These are phyloP conservation scores for Aleurites moluccanus DNA, from an alignment of 441 rosid genomes.

Conservation along the genomic window DNA sequence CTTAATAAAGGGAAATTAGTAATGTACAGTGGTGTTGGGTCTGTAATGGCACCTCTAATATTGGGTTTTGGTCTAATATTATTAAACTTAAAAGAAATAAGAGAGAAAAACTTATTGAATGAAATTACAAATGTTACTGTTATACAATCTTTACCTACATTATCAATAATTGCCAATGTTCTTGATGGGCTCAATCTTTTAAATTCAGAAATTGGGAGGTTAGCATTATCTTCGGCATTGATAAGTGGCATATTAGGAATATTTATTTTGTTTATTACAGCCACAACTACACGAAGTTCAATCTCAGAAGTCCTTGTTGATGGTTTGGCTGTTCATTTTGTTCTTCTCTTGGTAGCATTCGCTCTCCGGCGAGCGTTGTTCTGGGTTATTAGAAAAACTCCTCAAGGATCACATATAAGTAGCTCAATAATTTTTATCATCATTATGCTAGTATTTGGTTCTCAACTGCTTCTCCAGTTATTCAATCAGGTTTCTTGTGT, in stretches of 20 bases:
- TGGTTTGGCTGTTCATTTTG: not conserved
- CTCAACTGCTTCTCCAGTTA: not conserved
- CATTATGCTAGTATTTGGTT: constrained; percentile 23
- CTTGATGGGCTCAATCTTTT: constrained; percentile 44
- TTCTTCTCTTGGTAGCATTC: not conserved
- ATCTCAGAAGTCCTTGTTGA: not conserved
- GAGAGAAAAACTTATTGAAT: too few relatives aligned
- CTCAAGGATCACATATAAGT: constrained; percentile 30
- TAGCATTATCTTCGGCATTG: constrained; percentile 41
- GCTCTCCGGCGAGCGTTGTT: constrained; percentile 41
- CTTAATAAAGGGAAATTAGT: not conserved
- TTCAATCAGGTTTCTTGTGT: constrained; percentile 1
- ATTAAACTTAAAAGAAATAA: too few relatives aligned
- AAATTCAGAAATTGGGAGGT: constrained; percentile 64
- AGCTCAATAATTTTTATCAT: not conserved
- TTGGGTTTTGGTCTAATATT: not conserved
- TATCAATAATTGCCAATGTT: constrained; percentile 16
- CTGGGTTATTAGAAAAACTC: constrained; percentile 42
- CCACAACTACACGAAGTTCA: too few relatives aligned
- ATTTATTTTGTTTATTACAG: too few relatives aligned
- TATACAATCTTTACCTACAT: too few relatives aligned
- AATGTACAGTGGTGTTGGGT: not conserved
- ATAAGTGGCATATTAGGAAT: constrained; percentile 26
- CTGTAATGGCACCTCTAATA: not conserved
- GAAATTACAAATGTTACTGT: too few relatives aligned